Evolutionary conservation across 163 green algal species (phyloP).

Genomic region (Trebouxia gelatinosa): DNA sequence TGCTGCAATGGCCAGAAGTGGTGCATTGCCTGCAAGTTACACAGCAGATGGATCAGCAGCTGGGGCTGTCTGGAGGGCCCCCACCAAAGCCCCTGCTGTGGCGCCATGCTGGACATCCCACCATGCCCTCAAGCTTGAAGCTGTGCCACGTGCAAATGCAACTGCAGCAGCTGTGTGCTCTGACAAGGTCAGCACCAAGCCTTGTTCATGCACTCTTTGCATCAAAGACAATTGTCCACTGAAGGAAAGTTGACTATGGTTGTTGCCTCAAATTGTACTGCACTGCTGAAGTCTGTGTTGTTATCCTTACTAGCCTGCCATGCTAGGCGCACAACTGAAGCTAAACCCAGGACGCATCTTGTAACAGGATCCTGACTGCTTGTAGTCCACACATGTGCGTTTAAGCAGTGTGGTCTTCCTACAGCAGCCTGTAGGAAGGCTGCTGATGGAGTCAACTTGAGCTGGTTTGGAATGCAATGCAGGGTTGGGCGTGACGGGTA

Average conservation of each 20-base stretch:
- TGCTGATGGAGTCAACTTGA: no score
- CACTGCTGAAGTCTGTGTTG: background rate
- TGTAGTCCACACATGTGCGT: no score
- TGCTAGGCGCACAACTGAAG: no score
- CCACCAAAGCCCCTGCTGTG: conserved; percentile 76
- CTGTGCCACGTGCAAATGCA: conserved; percentile 43
- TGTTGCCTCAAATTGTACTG: no score
- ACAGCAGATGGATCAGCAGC: conserved; percentile 18
- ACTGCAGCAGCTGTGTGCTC: conserved; percentile 15
- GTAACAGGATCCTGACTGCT: no score
- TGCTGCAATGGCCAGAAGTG: background rate
- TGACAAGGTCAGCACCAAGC: conserved; percentile 1
- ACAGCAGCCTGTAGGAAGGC: no score
- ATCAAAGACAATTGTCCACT: background rate
- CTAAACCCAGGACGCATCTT: no score
- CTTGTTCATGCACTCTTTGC: background rate
- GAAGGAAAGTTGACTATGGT: no score
- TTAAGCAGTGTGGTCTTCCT: no score
- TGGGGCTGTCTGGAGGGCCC: conserved; percentile 49
- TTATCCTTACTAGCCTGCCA: no score
- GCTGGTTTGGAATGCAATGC: no score
- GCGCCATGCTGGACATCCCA: conserved; percentile 67
- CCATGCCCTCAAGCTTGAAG: conserved; percentile 53
- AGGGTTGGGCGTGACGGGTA: background rate
- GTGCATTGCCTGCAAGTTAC: background rate